Base-by-base conservation (phyloP, 2,329 filamentous ascomycete species). In the Elsinoe ampelina region DNA sequence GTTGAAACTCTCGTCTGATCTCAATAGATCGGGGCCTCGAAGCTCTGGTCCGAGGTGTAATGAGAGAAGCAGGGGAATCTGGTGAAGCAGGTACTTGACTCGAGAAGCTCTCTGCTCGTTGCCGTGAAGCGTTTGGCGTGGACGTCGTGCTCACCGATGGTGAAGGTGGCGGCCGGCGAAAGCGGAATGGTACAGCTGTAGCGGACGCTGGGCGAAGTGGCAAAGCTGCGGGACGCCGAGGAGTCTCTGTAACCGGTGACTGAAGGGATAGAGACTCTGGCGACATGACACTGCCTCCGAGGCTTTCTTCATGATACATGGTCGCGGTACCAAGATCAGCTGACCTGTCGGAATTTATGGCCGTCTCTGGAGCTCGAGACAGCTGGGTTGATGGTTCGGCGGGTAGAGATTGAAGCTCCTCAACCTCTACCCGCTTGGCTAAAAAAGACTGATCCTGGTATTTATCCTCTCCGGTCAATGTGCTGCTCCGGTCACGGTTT, bases 1-100 rank as follows among this genome's bases (percentile, higher is more conserved):
- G 91, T 62, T 87, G 84, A 64, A 91, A 85, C 66, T 93, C 89
- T 8, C 57, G 57, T 38, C 58, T 57, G 51, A 63, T 62, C 26
- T 63, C 62, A 4, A 57, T 58, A 3, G 62, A 63, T 7, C 58
- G 41, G 2, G 60, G 61, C 34, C 59, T 58, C 12, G 36, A 36
- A 52, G 60, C 45, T 15, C 48, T 54, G 2, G 55, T 57, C 17
- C 61, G 57, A 6, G 60, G 54, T 10, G 61, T 61, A 1, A 43
- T 48, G 12, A 62, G 62, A 1, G 63, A 63, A 13, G 55, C 36
- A 13, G 66, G 62, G 30, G 66, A 64, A 10, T 61, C 19, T 62
- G 59, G 10, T 58, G 59, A 57, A 2, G 54, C 45, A 13, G 58
- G 50, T n/a, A 58, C 22, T 12, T 63, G 57, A 17, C 62, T 64